Evolutionary conservation across 1,139 yeast genomes (phyloP), one percentile per base, ranked within the genome.

Genomic region (Candida frijolesensis): DNA sequence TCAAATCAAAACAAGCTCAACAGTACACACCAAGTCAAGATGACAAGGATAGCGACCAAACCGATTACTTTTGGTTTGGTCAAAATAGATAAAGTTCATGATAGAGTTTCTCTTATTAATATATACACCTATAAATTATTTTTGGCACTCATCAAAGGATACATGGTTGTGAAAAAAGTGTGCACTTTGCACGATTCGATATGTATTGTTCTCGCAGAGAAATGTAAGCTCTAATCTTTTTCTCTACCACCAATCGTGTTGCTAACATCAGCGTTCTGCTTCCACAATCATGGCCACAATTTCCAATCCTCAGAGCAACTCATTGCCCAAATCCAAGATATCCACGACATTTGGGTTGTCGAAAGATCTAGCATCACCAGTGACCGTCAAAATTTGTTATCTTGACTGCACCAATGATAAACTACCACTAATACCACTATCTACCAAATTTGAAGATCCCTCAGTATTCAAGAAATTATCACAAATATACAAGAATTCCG

Each of bases 281-380:
- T 8, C 27, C n/a, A 30, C 9, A 8, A n/a, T 9, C 30, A 46
- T 42, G 45, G 42, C 42, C 7, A 47, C 49, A 18, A 27, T 38
- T n/a, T n/a, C 43, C 12, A 39, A 39, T 7, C 32, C 33, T 27
- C 46, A 35, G 22, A 34, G 27, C 14, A 29, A 27, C 10, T 25
- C 19, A 10, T 9, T 44, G 3, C 45, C 50, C 2, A 45, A 38
- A 29, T 27, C 51, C 2, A 51, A 48, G 35, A 35, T 61, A 80
- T 44, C 81, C 37, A 77, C 82, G 41, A 82, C 91, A 1, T 89
- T 89, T 66, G 90, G 90, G 48, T 77, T 87, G 9, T 86, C 96
- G 1, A 84, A 85, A 57, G 96, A 90, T 61, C 67, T 91, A 22
- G 74, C 79, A 30, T 66, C 78, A 1, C 89, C 89, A 0, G 62